These are phyloP conservation scores for Atkinsonella hypoxylon DNA, from an alignment of 2,329 filamentous ascomycete species.

Conservation along the genomic window DNA sequence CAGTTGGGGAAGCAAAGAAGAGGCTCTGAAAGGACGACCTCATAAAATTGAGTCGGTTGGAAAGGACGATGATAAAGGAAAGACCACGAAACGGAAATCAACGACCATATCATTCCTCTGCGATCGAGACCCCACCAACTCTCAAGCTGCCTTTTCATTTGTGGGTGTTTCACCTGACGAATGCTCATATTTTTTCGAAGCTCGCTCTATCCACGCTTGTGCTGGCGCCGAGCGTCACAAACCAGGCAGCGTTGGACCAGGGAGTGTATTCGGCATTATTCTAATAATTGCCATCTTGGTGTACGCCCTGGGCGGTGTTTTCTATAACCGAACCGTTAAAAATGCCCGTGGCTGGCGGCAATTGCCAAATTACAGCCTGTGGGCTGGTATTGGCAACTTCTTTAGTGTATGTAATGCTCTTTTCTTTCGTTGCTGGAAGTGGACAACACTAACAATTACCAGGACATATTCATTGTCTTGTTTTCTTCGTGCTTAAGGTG, in stretches of 20 bases:
- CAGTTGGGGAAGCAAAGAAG: not conserved
- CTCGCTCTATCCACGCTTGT: constrained; percentile 75
- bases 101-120: constrained; percentile 89
- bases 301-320: constrained; percentile 83
- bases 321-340: constrained; percentile 90
- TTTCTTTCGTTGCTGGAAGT: constrained; percentile 17
- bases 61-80: constrained; percentile 16
- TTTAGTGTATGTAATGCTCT: constrained; percentile 45
- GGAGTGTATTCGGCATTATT: constrained; percentile 82
- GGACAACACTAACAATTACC: constrained; percentile 6
- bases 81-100: constrained; percentile 48
- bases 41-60: constrained; percentile 16
- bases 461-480: constrained; percentile 56
- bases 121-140: constrained; percentile 64
- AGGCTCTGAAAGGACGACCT: not conserved
- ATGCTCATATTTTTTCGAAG: constrained; percentile 93
- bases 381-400: constrained; percentile 79
- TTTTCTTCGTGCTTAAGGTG: constrained; percentile 58
- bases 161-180: constrained; percentile 75
- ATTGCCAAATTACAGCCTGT: constrained; percentile 85
- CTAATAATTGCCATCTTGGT: constrained; percentile 64
- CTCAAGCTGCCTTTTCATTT: constrained; percentile 64
- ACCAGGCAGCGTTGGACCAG: constrained; percentile 56
- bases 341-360: constrained; percentile 93
- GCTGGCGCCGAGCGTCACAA: constrained; percentile 55